Evolutionary conservation across 2,329 filamentous ascomycete species (phyloP), one percentile per base, ranked within the genome.

Genomic region (Pezicula radicicola): DNA sequence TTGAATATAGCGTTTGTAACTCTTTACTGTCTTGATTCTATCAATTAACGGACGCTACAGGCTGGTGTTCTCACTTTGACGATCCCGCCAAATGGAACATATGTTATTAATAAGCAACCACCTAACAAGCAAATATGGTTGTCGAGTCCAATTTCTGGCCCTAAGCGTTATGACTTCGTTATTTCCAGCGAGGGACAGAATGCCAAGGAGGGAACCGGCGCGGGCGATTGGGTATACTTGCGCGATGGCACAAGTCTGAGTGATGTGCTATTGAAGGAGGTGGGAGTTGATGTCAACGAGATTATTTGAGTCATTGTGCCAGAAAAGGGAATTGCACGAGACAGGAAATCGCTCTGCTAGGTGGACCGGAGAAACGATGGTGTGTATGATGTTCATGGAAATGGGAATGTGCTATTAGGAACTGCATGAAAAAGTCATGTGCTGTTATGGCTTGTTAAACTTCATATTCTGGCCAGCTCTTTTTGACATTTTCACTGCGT

Each of bases 51-150:
- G 16, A 5, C 41, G 8, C 18, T 54, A 43, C 63, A 97, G 92
- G 82, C 90, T 49, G 93, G 94, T 50, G 91, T 97, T 51, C 79
- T 97, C 61, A 91, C 85, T 57, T 77, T 97, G 64, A 78, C 75
- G 6, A 83, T 89, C 61, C 82, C 84, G 1, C 75, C 78, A 12
- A 76, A 83, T 47, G 91, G 92, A 56, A 93, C 84, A 28, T 99
- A 95, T 68, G 89, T 99, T 54, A 81, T 99, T 73, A 99, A 99
- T 81, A 99, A 99, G 72, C 94, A 99, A 71, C 94, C 94, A 0
- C 91, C 93, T 18, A 97, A 97, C 78, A 94, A 91, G 77, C 94
- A 88, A 68, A 96, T 99, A 66, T 99, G 94, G 94, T 83, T 97
- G 43, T 94, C 90, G 36, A 96, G 91, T 41, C 94, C 94, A 4